Evolutionary conservation across 306 rosid species (phyloP), one percentile per base, ranked within the genome.

Genomic region (Cucurbita pepo): DNA sequence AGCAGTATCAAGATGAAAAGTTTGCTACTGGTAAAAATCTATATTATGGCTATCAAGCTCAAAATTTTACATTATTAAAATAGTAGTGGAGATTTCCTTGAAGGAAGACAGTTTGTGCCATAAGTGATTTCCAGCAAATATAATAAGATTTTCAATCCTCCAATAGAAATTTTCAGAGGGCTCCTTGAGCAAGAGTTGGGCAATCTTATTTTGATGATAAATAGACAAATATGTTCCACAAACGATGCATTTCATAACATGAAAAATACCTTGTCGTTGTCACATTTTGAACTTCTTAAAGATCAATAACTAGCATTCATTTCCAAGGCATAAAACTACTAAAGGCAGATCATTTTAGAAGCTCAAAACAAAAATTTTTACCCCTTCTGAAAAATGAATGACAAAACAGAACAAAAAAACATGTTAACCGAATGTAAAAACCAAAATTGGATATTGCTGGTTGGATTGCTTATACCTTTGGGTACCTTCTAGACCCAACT

Each of bases 401-500:
- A 41, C 22, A 40, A 41, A 43, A 41, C 12, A 40, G 19, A 14
- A 41, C 9, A 18, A 37, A 55, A 54, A 21, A 56, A 72, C 6
- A 55, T 41, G 65, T 38, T 16, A 16, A 37, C 45, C 38, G 6
- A 1, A 65, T 47, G 9, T 16, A 59, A 74, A 74, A 60, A 11
- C 58, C 40, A 47, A 60, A 59, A 57, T 43, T 65, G 47, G 69
- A 74, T 37, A 58, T 41, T 52, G 74, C 34, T 48, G 59, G 67
- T 56, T 16, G 76, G 59, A 74, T 64, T 45, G 72, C 21, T 51
- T 58, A 75, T 89, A 91, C 97, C 92, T 94, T 72, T 90, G 95
- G 78, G 87, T 88, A 79, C 96, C 94, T 81, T 88, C 90, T 72
- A 95, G 85, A 60, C 92, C 88, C 77, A 95, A 82, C 81, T 95